Base-by-base conservation (phyloP, 352 stramenopile genomes). In the Phytophthora sp. region DNA sequence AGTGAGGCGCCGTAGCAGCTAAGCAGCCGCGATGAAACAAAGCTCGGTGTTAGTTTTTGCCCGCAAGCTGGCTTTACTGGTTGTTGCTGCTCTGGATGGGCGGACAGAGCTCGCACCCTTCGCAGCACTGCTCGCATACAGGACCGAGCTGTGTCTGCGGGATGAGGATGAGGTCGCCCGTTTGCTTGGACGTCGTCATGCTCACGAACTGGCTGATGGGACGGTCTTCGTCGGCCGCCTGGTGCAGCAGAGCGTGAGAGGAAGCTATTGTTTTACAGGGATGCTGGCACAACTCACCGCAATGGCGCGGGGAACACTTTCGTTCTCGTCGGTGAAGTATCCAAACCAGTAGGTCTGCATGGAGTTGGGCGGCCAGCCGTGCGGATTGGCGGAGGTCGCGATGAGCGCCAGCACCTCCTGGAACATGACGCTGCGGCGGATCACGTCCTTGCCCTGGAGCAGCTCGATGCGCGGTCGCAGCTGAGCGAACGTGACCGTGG, bases 261-360 rank as follows among this genome's bases (percentile, higher is more conserved):
- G n/a, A 28, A 20, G 9, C 10, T 34, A 34, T 37, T 9, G 21
- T 23, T 23, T 17, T 21, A 3, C 4, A 49, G 12, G 13, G 6
- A 43, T 21, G 31, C 1, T 21, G 21, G 9, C n/a, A 30, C 21
- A 28, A 57, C 69, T 18, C 45, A 89, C 78, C 10, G 70, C 57
- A 42, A 92, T 77, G 20, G 85, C 63, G 9, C 51, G 66, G 1
- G 82, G 85, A 1, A 82, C 24, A 10, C 13, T 38, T 26, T 87
- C 66, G 39, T 75, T 68, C 17, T 76, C 43, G 44, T 87, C 70
- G 1, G 56, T 53, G 42, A 87, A 91, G 49, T 82, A 83, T 5
- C 83, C 79, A 39, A 92, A 89, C 79, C 83, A 89, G 53, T 94
- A 94, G 5, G 83, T 92, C 49, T 91, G 83, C 54, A 87, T 62